phyloP scores from a whole-genome alignment of 176 grass and related monocot species.

The Olyra latifolia region DNA sequence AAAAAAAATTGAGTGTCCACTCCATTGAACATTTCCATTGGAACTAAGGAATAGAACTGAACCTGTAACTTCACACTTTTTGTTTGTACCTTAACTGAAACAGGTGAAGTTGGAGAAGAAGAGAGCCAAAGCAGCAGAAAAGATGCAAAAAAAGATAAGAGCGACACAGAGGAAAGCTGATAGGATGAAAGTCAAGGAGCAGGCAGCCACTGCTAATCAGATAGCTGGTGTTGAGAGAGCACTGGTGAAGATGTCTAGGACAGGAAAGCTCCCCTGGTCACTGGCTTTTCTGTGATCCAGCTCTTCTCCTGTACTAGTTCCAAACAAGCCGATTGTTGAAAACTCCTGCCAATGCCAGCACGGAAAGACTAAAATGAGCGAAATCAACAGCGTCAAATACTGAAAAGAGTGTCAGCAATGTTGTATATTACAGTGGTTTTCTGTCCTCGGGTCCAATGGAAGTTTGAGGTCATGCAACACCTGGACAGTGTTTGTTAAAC shows the following conservation, averaged over 20 bases:
- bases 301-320: conserved; percentile 29
- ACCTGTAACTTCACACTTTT: conserved; percentile 18
- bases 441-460: conserved; percentile 16
- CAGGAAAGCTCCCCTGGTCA: conserved; percentile 69
- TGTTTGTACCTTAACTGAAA: conserved; percentile 27
- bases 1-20: not conserved
- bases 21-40: conserved; percentile 28
- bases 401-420: not conserved
- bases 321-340: conserved; percentile 31
- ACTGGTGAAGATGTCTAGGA: conserved; percentile 65
- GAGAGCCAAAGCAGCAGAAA: conserved; percentile 43
- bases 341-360: conserved; percentile 30
- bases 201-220: conserved; percentile 47
- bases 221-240: conserved; percentile 50
- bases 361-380: conserved; percentile 14
- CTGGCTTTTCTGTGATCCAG: conserved; percentile 59
- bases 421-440: conserved; percentile 14
- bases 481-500: conserved; percentile 17
- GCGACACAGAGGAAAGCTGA: conserved; percentile 59
- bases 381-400: conserved; percentile 22
- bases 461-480: conserved; percentile 20
- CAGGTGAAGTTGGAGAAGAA: conserved; percentile 68
- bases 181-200: conserved; percentile 64
- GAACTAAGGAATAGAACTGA: not conserved
- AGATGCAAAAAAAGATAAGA: conserved; percentile 64